These are phyloP conservation scores for Monosporascus ibericus DNA, from an alignment of 2,329 filamentous ascomycete species.

Conservation along the genomic window DNA sequence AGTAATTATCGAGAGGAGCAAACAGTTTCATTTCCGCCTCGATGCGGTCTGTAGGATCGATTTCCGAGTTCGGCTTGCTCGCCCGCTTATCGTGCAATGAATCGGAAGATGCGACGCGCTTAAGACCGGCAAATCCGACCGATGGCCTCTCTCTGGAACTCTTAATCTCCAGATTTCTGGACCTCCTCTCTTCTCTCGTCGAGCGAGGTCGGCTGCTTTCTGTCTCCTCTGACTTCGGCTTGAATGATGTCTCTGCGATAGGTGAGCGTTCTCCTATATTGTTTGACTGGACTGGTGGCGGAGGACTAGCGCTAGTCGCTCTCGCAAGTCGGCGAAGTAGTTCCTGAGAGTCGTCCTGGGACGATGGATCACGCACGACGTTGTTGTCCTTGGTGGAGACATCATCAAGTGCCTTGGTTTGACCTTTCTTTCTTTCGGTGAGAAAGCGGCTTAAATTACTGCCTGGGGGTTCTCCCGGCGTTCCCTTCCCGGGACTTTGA, in stretches of 20 bases:
- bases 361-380: slow-evolving; percentile 10
- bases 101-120: slow-evolving; percentile 37
- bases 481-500: not conserved
- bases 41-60: slow-evolving; percentile 51
- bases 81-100: slow-evolving; percentile 42
- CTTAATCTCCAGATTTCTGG: slow-evolving; percentile 19
- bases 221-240: slow-evolving; percentile 7
- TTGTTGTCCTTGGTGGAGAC: slow-evolving; percentile 5
- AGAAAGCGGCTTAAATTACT: not conserved
- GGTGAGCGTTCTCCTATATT: slow-evolving; percentile 7
- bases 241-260: slow-evolving; percentile 4
- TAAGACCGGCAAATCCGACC: slow-evolving; percentile 42
- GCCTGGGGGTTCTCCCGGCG: not conserved
- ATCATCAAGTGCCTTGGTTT: slow-evolving; percentile 11
- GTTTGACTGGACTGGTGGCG: slow-evolving; percentile 13
- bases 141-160: slow-evolving; percentile 27
- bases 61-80: slow-evolving; percentile 42
- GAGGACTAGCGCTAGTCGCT: slow-evolving; percentile 40
- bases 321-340: slow-evolving; percentile 43
- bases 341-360: slow-evolving; percentile 38
- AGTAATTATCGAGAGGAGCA: slow-evolving; percentile 47
- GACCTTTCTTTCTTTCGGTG: slow-evolving; percentile 1
- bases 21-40: slow-evolving; percentile 52
- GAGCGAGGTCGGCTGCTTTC: slow-evolving; percentile 13
- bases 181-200: slow-evolving; percentile 14